Conservation (phyloP, 1,284 basidiomycete species). For the Pseudozyma pruni region DNA sequence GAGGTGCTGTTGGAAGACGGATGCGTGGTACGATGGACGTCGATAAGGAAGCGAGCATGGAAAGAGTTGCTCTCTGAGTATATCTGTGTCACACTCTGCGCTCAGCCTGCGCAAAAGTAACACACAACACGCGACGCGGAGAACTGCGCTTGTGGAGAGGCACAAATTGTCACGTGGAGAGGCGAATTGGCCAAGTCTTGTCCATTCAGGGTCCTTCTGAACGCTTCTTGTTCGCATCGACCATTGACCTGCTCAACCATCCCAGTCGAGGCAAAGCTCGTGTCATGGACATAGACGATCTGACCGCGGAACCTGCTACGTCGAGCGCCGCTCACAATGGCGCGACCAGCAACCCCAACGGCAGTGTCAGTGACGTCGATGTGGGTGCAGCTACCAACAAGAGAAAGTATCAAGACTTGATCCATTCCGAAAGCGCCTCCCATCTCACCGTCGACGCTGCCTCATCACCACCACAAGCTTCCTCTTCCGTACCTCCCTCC, state of each 20-base stretch:
- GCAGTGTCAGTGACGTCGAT: background rate
- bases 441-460: background rate
- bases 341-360: background rate
- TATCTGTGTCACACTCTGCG: background rate
- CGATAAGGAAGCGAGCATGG: background rate
- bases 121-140: slow-evolving; percentile 3
- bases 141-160: slow-evolving; percentile 7
- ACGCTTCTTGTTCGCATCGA: background rate
- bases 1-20: background rate
- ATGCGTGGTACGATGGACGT: background rate
- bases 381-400: slow-evolving; percentile 9
- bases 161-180: slow-evolving; percentile 24
- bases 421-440: slow-evolving; percentile 9
- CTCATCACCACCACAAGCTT: slow-evolving; percentile 12
- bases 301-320: background rate
- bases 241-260: too few relatives aligned
- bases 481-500: slow-evolving; percentile 7
- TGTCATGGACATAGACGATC: slow-evolving; percentile 27
- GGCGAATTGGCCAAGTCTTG: background rate
- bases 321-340: background rate
- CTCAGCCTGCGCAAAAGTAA: slow-evolving; percentile 12
- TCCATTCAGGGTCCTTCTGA: slow-evolving; percentile 2
- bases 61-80: slow-evolving; percentile 22
- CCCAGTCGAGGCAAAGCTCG: background rate
- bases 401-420: slow-evolving; percentile 31